These are phyloP conservation scores for Trametes sanguinea DNA, from an alignment of 768 basidiomycete species.

Conservation along the genomic window DNA sequence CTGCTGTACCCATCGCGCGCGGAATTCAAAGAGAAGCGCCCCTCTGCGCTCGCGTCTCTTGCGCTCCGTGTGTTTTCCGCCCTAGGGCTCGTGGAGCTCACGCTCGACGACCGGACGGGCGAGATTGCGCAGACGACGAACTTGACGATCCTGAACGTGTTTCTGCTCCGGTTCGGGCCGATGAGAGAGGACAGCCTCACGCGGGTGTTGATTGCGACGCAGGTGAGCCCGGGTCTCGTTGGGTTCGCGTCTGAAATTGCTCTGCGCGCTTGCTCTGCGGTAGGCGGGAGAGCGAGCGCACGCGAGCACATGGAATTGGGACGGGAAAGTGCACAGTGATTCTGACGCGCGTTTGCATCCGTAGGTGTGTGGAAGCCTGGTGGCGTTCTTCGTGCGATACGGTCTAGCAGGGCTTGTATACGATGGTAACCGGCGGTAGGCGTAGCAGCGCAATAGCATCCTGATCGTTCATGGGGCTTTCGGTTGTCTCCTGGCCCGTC, in stretches of 20 bases:
- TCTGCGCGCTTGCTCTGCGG: neutral
- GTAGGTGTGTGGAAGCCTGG: constrained; percentile 70
- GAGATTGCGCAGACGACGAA: constrained; percentile 77
- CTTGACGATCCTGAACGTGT: constrained; percentile 86
- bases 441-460: neutral
- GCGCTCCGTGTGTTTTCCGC: constrained; percentile 60
- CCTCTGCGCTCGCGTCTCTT: constrained; percentile 53
- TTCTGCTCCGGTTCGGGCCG: constrained; percentile 78
- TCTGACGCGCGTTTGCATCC: constrained; percentile 2
- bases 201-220: constrained; percentile 68
- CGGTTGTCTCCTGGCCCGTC: neutral
- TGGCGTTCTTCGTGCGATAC: constrained; percentile 88
- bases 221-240: constrained; percentile 46
- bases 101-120: constrained; percentile 53
- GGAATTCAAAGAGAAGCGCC: constrained; percentile 55
- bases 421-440: constrained; percentile 83
- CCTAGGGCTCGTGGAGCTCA: constrained; percentile 69
- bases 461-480: neutral
- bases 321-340: neutral
- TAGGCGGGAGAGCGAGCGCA: constrained; percentile 1
- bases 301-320: constrained; percentile 11
- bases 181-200: constrained; percentile 85
- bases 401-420: constrained; percentile 88
- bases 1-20: constrained; percentile 78
- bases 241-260: neutral